A percentile compares a stretch with the other conserved stretches of the same genome.
These are phyloP conservation scores for Phytophthora tubulina DNA, from an alignment of 352 stramenopile species.

Conservation along the genomic window DNA sequence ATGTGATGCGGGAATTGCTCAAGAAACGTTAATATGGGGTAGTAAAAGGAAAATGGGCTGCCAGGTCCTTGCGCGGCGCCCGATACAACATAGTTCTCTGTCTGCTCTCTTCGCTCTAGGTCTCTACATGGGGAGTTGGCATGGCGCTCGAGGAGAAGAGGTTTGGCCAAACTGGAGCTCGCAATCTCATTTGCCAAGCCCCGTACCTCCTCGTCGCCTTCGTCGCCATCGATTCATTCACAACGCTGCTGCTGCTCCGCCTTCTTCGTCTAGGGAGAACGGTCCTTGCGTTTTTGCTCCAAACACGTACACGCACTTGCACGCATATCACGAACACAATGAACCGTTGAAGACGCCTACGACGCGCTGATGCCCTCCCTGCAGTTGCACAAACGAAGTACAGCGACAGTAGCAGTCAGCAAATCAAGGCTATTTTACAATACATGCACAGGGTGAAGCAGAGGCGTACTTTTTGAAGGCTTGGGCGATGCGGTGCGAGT, in stretches of 20 bases:
- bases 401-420: slow-evolving; percentile 32
- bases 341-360: slow-evolving; percentile 46
- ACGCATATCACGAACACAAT: slow-evolving; percentile 48
- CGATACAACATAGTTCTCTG: slow-evolving; percentile 46
- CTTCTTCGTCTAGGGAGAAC: slow-evolving; percentile 13
- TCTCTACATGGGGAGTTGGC: slow-evolving; percentile 42
- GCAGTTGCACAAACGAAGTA: slow-evolving; percentile 19
- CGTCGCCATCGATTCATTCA: slow-evolving; percentile 33
- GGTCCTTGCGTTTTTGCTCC: slow-evolving; percentile 25
- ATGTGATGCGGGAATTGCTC: slow-evolving; percentile 19
- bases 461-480: slow-evolving; percentile 84
- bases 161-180: slow-evolving; percentile 3
- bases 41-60: slow-evolving; percentile 38
- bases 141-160: not conserved
- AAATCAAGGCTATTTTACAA: slow-evolving; percentile 16
- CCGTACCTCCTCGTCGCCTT: not conserved
- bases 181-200: slow-evolving; percentile 2
- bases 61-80: slow-evolving; percentile 16
- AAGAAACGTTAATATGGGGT: slow-evolving; percentile 38
- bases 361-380: slow-evolving; percentile 84
- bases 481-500: slow-evolving; percentile 86
- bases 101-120: slow-evolving; percentile 45
- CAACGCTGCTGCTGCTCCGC: slow-evolving; percentile 15
- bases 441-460: slow-evolving; percentile 19
- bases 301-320: slow-evolving; percentile 42